Percentiles rank a stretch among this genome's conserved stretches.
These are phyloP conservation scores for Garcia nutans DNA, from an alignment of 345 rosid genomes.

Conservation along the genomic window DNA sequence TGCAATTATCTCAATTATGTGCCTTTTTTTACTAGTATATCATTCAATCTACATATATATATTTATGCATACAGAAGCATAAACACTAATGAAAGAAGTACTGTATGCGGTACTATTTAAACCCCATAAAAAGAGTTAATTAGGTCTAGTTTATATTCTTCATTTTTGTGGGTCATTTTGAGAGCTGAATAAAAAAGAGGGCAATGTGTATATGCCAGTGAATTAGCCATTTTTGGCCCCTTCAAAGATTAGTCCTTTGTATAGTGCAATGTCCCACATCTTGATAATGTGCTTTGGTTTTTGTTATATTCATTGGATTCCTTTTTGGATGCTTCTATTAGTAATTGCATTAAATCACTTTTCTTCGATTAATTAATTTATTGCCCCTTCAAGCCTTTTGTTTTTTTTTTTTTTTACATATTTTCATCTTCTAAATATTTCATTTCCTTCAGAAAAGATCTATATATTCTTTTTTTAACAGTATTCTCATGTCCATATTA, in stretches of 20 bases:
- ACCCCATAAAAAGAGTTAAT: background rate
- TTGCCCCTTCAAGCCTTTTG: background rate
- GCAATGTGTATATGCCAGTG: background rate
- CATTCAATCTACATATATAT: background rate
- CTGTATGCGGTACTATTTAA: no score
- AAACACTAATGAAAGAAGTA: no score
- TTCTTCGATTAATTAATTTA: background rate
- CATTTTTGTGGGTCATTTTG: background rate
- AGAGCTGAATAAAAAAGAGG: background rate
- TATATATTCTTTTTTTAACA: no score
- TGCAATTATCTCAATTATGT: background rate
- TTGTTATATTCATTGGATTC: slow-evolving; percentile 38
- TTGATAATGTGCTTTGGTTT: slow-evolving; percentile 23
- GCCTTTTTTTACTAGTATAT: background rate
- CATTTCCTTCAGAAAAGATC: no score
- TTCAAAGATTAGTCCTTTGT: background rate
- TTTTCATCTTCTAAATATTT: background rate
- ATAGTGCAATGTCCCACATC: slow-evolving; percentile 36
- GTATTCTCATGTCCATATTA: no score
- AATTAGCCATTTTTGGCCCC: background rate
- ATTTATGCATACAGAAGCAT: background rate
- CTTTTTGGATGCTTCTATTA: slow-evolving; percentile 18
- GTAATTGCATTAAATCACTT: slow-evolving; percentile 12
- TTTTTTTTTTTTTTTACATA: background rate
- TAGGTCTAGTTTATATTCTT: background rate